Evolutionary conservation across 179 eudicot genomes (phyloP), one percentile per base, ranked within the genome.

Genomic region (Amaranthus tricolor): DNA sequence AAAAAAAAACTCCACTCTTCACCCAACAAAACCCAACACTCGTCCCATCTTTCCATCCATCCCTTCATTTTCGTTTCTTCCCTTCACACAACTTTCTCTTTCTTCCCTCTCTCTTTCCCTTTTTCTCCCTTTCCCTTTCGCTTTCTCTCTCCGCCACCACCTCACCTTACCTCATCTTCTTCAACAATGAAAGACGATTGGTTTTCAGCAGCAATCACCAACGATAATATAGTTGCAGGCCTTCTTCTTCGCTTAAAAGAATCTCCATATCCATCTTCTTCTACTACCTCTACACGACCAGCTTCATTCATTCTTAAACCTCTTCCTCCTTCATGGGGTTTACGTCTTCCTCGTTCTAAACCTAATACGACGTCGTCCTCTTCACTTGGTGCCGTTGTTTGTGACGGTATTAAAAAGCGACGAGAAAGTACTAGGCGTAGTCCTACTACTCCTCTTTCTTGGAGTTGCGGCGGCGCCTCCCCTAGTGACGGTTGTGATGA

Each of bases 361-460:
- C 80, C 80, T 5, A 63, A 70, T n/a, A 71, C 80, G 3, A 54
- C 55, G 0, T 31, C 40, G 40, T 31, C 79, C 11, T 69, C 57
- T 49, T 49, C 24, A 17, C 17, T 49, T 74, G 74, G 52, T 40
- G 3, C 40, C 3, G 40, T 31, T 31, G 40, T 31, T 31, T 31
- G 40, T 31, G 2, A 31, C 40, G 40, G 40, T 31, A 31, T 4
- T 40, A 73, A 81, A 55, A 74, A 65, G 63, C 40, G 40, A 31
- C 40, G 68, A 21, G 47, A 9, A 75, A 75, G 24, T 31, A 71
- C 75, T 11, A 80, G 87, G 6, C 81, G 83, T 7, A 87, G 90
- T 71, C 90, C 90, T 4, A 87, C 88, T 14, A 87, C 88, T 0
- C 88, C 88, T n/a, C 83, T 87, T 70, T 87, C 90, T 13, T 85